Evolutionary conservation across 495 filamentous ascomycete genomes (phyloP).

Genomic region (Aspergillus heteromorphus): DNA sequence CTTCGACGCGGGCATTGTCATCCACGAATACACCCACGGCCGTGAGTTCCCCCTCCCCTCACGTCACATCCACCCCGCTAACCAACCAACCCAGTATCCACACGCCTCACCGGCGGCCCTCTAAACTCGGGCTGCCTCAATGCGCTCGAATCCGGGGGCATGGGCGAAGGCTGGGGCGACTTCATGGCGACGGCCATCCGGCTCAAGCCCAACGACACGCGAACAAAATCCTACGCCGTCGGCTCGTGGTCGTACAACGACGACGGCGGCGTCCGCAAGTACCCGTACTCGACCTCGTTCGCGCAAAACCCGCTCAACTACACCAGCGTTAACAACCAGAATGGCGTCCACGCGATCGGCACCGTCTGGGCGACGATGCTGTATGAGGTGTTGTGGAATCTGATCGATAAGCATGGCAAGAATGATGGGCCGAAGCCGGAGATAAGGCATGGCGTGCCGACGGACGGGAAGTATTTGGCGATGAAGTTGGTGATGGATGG

Average conservation of each 20-base stretch:
- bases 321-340: conserved; percentile 3
- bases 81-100: conserved; percentile 24
- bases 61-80: not conserved
- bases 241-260: conserved; percentile 40
- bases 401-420: conserved; percentile 35
- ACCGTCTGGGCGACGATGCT: conserved; percentile 50
- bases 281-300: conserved; percentile 46
- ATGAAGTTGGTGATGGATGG: conserved; percentile 50
- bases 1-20: conserved; percentile 44
- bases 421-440: conserved; percentile 26
- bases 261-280: conserved; percentile 38
- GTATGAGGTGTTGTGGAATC: conserved; percentile 35
- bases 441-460: conserved; percentile 9
- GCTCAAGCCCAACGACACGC: conserved; percentile 41
- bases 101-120: conserved; percentile 52
- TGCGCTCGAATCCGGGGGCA: conserved; percentile 41
- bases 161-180: conserved; percentile 54
- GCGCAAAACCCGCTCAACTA: conserved; percentile 43
- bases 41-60: not conserved
- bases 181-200: conserved; percentile 48
- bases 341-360: conserved; percentile 36
- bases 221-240: conserved; percentile 37
- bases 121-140: conserved; percentile 42
- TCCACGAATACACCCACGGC: conserved; percentile 43
- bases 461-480: conserved; percentile 43